phyloP scores from a whole-genome alignment of 2,329 filamentous ascomycete species.

The Pseudogymnoascus sp. region DNA sequence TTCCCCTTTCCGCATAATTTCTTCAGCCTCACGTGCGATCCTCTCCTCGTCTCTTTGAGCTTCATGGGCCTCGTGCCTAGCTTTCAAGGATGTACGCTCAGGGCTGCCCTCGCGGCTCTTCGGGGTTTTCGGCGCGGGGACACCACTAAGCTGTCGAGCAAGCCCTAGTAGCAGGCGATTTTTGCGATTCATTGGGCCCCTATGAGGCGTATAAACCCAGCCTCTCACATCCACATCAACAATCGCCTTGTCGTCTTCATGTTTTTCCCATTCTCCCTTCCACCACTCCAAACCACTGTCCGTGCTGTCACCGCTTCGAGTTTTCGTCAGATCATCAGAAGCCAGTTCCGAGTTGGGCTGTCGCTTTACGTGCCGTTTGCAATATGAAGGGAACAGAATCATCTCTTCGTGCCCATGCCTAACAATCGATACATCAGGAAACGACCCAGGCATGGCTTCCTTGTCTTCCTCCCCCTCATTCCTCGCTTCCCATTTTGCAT shows the following conservation, averaged over 20 bases:
- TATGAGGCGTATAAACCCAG: slow-evolving; percentile 86
- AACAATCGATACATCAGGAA: slow-evolving; percentile 77
- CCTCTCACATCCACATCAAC: slow-evolving; percentile 93
- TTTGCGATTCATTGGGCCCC: slow-evolving; percentile 75
- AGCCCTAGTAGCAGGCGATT: slow-evolving; percentile 82
- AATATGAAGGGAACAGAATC: slow-evolving; percentile 92
- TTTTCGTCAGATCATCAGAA: slow-evolving; percentile 20
- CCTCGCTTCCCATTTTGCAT: slow-evolving; percentile 38
- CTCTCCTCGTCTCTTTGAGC: slow-evolving; percentile 51
- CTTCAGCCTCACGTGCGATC: slow-evolving; percentile 67
- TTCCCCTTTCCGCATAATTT: slow-evolving; percentile 66
- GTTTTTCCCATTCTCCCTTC: slow-evolving; percentile 68
- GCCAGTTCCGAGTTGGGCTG: slow-evolving; percentile 26
- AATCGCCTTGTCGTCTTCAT: slow-evolving; percentile 75
- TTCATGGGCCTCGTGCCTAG: slow-evolving; percentile 38
- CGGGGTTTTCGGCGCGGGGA: slow-evolving; percentile 55
- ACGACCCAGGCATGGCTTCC: slow-evolving; percentile 61
- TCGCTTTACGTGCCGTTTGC: slow-evolving; percentile 42
- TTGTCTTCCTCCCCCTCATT: slow-evolving; percentile 39
- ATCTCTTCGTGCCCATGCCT: slow-evolving; percentile 81
- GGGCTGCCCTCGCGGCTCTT: slow-evolving; percentile 25
- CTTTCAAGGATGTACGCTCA: slow-evolving; percentile 21
- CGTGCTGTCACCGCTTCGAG: slow-evolving; percentile 34
- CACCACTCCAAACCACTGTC: slow-evolving; percentile 65
- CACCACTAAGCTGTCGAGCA: slow-evolving; percentile 78